phyloP scores from a whole-genome alignment of 352 stramenopile species.

The Pelagophyceae sp. region DNA sequence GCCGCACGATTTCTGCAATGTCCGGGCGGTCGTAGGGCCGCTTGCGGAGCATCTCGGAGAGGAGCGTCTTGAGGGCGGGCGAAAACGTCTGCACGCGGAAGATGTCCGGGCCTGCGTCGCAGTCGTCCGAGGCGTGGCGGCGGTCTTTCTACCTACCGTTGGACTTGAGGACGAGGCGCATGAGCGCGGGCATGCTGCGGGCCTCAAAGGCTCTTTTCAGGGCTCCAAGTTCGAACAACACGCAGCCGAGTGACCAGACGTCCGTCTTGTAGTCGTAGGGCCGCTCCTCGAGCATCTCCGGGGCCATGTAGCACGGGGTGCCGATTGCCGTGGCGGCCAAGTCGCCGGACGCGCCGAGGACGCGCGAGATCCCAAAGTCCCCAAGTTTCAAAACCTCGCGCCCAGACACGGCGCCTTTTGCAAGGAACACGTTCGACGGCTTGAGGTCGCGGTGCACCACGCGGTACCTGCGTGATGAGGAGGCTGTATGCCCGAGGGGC shows the following conservation, averaged over 20 bases:
- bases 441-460: conserved; percentile 75
- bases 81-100: not conserved
- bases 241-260: conserved; percentile 67
- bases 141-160: not conserved
- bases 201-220: conserved; percentile 63
- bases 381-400: conserved; percentile 58
- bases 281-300: conserved; percentile 66
- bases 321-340: conserved; percentile 65
- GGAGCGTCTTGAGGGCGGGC: not conserved
- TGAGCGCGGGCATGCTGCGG: conserved; percentile 26
- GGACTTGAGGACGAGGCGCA: not conserved
- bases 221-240: conserved; percentile 67
- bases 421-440: conserved; percentile 69
- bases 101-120: too few species aligned
- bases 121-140: not conserved
- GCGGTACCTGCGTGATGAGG: too few species aligned
- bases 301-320: conserved; percentile 57
- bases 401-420: conserved; percentile 31
- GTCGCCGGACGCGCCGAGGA: conserved; percentile 23
- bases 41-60: not conserved
- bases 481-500: too few species aligned
- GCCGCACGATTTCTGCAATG: not conserved
- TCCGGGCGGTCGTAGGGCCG: not conserved
- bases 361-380: conserved; percentile 43
- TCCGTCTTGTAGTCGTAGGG: conserved; percentile 71